Percentiles rank a stretch among this genome's conserved stretches.
Evolutionary conservation across 2,329 filamentous ascomycete genomes (phyloP).

Genomic region (Metarhizium anisopliae): DNA sequence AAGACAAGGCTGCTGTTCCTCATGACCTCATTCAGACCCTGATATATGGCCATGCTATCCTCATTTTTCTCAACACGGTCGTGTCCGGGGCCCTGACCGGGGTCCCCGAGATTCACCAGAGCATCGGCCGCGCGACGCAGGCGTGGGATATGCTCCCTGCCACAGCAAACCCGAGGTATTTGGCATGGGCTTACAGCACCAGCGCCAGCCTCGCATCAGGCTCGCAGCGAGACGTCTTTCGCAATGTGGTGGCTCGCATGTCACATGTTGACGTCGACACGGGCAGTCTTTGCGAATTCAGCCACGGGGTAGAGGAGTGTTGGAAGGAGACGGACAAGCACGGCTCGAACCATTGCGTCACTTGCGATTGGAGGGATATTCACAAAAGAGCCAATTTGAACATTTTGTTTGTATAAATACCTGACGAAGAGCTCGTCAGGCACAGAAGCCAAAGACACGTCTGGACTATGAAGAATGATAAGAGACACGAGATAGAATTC

Average conservation of each 20-base stretch:
- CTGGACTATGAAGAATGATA: no score
- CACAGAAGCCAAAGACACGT: not conserved
- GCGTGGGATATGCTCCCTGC: not conserved
- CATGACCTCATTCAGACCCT: not conserved
- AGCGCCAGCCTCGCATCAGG: not conserved
- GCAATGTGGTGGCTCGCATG: not conserved
- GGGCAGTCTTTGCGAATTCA: not conserved
- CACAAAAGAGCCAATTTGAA: not conserved
- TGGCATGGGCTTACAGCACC: not conserved
- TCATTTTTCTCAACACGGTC: not conserved
- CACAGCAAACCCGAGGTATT: not conserved
- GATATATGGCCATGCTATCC: not conserved
- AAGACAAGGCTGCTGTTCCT: not conserved
- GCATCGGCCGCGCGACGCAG: not conserved
- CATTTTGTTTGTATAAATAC: not conserved
- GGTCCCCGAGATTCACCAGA: not conserved
- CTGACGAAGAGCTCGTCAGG: not conserved
- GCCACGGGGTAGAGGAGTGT: not conserved
- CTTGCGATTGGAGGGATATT: not conserved
- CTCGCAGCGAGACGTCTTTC: not conserved
- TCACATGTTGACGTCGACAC: not conserved
- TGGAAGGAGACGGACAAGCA: slow-evolving; percentile 1
- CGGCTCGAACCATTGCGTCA: not conserved
- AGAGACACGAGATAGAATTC: no score
- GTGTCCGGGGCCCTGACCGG: not conserved